A percentile compares a stretch with the other conserved stretches of the same genome.
Evolutionary conservation across 1,284 basidiomycete species (phyloP).

Genomic region (Filobasidium uniguttulatum): DNA sequence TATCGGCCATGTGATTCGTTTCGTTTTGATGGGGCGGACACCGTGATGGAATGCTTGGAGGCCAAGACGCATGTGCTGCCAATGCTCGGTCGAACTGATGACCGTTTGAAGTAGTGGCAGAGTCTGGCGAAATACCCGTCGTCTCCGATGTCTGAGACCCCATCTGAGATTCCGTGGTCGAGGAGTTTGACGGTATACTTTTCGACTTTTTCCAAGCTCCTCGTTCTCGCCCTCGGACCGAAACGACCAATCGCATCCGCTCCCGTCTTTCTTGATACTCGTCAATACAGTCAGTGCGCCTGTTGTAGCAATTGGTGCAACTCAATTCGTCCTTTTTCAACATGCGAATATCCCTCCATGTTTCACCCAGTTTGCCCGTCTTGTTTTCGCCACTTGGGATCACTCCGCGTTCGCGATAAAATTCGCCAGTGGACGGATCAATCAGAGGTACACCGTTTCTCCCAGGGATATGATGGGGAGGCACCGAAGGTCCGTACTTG

Average conservation of each 20-base stretch:
- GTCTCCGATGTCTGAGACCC: neutral
- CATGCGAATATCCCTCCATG: constrained; percentile 45
- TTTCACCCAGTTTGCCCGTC: constrained; percentile 63
- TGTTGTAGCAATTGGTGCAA: constrained; percentile 75
- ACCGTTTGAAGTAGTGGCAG: neutral
- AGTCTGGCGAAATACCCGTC: neutral
- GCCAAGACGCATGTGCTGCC: too few relatives aligned
- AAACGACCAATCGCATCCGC: neutral
- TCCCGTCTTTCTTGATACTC: constrained; percentile 23
- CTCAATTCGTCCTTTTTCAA: constrained; percentile 37
- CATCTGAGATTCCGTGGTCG: too few relatives aligned
- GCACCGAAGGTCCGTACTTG: neutral
- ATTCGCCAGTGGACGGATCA: neutral
- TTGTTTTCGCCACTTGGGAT: constrained; percentile 24
- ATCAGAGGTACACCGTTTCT: neutral
- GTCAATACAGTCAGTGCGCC: constrained; percentile 70
- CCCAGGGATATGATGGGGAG: neutral
- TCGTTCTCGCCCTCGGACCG: neutral
- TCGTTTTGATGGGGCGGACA: too few relatives aligned
- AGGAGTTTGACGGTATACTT: neutral
- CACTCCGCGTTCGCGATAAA: neutral
- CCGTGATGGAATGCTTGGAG: too few relatives aligned
- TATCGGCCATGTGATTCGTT: too few relatives aligned
- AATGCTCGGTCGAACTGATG: too few relatives aligned
- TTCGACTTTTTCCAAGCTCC: neutral